Evolutionary conservation across 192 early-diverging fungal genomes (phyloP).

Genomic region (Backusella psychrophila): DNA sequence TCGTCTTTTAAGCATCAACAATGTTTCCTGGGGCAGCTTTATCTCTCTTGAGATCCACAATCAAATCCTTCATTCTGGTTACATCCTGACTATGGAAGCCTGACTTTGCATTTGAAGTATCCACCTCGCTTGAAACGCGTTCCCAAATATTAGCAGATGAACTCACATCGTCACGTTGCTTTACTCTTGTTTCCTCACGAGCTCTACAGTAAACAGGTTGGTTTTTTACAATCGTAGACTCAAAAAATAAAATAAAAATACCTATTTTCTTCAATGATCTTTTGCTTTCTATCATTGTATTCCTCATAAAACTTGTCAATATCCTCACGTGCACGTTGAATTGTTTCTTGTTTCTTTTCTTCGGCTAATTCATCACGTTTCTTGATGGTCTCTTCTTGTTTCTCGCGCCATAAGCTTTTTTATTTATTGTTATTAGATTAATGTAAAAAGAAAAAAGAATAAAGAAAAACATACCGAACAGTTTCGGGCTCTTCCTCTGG

Average conservation of each 20-base stretch:
- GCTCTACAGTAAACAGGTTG: slow-evolving; percentile 3
- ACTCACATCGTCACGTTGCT: slow-evolving; percentile 33
- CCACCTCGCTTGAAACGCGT: slow-evolving; percentile 64
- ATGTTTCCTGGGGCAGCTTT: slow-evolving; percentile 63
- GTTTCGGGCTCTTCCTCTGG: slow-evolving; percentile 40
- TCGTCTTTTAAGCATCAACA: slow-evolving; percentile 28
- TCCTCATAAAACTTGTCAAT: slow-evolving; percentile 82
- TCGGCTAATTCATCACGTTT: slow-evolving; percentile 59
- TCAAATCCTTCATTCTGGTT: slow-evolving; percentile 66
- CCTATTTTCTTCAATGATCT: slow-evolving; percentile 64
- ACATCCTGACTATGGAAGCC: slow-evolving; percentile 56
- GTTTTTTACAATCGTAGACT: too few relatives aligned
- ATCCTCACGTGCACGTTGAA: slow-evolving; percentile 57
- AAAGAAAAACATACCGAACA: slow-evolving; percentile 33
- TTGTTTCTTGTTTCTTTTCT: slow-evolving; percentile 53
- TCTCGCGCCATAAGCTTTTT: slow-evolving; percentile 61
- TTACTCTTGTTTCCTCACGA: slow-evolving; percentile 22
- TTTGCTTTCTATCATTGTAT: slow-evolving; percentile 73
- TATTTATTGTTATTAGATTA: not conserved
- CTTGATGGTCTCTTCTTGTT: slow-evolving; percentile 53
- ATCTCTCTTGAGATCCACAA: slow-evolving; percentile 68
- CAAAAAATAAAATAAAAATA: not conserved
- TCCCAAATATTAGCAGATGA: slow-evolving; percentile 71
- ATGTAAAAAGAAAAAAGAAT: not conserved
- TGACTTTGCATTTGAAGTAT: slow-evolving; percentile 48